These are phyloP conservation scores for Alternaria infectoria DNA, from an alignment of 2,329 filamentous ascomycete species.

Conservation along the genomic window DNA sequence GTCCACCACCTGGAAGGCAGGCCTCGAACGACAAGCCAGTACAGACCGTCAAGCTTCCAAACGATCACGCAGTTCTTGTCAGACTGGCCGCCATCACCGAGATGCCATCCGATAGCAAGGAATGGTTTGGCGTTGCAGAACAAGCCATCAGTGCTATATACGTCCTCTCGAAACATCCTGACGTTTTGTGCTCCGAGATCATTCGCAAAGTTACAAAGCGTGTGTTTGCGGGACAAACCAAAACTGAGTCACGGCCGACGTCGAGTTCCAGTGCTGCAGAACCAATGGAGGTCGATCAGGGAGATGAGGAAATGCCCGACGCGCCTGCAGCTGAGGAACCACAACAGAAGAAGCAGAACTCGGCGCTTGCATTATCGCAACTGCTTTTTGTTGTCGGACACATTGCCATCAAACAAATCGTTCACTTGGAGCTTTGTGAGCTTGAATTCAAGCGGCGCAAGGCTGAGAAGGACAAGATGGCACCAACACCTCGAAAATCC, in stretches of 20 bases:
- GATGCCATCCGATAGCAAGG: constrained; percentile 85
- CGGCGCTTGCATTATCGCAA: constrained; percentile 81
- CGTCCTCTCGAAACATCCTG: constrained; percentile 89
- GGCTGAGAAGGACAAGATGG: constrained; percentile 78
- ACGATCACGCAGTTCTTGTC: constrained; percentile 86
- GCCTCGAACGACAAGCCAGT: constrained; percentile 62
- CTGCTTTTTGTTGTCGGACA: constrained; percentile 95
- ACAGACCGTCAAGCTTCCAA: constrained; percentile 76
- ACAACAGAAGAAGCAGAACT: constrained; percentile 62
- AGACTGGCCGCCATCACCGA: constrained; percentile 85
- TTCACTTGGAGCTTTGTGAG: constrained; percentile 96
- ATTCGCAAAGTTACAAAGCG: constrained; percentile 83
- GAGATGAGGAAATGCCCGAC: constrained; percentile 27
- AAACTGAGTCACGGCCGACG: constrained; percentile 36
- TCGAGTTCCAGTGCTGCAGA: constrained; percentile 43
- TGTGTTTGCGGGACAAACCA: constrained; percentile 71
- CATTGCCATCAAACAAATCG: constrained; percentile 98
- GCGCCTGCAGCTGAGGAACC: constrained; percentile 34
- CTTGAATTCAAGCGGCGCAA: constrained; percentile 97
- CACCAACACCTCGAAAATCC: constrained; percentile 43
- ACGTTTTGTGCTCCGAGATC: constrained; percentile 89
- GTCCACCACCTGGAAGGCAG: constrained; percentile 72
- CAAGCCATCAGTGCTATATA: constrained; percentile 97
- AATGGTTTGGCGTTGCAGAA: constrained; percentile 92
- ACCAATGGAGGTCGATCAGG: constrained; percentile 17